These are phyloP conservation scores for Aspergillus fructus DNA, from an alignment of 2,329 filamentous ascomycete species.

Conservation along the genomic window DNA sequence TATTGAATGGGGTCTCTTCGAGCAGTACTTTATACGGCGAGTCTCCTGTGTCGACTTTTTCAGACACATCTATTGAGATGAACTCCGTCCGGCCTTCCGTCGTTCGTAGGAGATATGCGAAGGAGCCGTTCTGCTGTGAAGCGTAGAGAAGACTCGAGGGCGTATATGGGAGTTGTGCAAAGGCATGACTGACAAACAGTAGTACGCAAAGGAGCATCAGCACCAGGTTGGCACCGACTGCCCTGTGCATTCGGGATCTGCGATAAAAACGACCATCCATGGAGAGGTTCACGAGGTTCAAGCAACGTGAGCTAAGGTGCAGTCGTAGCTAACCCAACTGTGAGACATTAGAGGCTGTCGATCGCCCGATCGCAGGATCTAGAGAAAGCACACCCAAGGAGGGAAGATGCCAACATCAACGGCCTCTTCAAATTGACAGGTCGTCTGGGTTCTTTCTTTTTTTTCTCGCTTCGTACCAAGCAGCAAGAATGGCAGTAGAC, in stretches of 20 bases:
- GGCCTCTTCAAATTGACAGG: not conserved
- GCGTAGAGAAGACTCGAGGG: slow-evolving; percentile 69
- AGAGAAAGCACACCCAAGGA: slow-evolving; percentile 11
- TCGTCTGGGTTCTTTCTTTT: not conserved
- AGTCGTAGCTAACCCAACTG: slow-evolving; percentile 6
- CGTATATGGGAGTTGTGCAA: slow-evolving; percentile 67
- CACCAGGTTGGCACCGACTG: slow-evolving; percentile 13
- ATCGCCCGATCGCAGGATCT: slow-evolving; percentile 17
- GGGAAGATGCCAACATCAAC: slow-evolving; percentile 12
- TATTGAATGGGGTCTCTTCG: slow-evolving; percentile 26
- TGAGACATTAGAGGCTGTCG: slow-evolving; percentile 17
- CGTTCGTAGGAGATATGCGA: slow-evolving; percentile 71
- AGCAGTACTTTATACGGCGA: slow-evolving; percentile 33
- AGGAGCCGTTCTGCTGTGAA: slow-evolving; percentile 49
- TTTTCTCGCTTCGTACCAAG: not conserved
- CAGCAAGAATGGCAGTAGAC: not conserved
- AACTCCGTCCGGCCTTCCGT: slow-evolving; percentile 53
- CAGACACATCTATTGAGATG: slow-evolving; percentile 65
- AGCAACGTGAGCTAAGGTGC: slow-evolving; percentile 5
- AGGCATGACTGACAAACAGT: slow-evolving; percentile 20
- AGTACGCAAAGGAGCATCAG: slow-evolving; percentile 20
- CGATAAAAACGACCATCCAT: slow-evolving; percentile 19
- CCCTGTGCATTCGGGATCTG: slow-evolving; percentile 14
- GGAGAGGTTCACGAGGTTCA: slow-evolving; percentile 7
- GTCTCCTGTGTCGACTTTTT: slow-evolving; percentile 51